Percentiles rank a stretch among this genome's conserved stretches.
Conservation (phyloP, 2,329 filamentous ascomycete genomes). For the Apiospora hydei region DNA sequence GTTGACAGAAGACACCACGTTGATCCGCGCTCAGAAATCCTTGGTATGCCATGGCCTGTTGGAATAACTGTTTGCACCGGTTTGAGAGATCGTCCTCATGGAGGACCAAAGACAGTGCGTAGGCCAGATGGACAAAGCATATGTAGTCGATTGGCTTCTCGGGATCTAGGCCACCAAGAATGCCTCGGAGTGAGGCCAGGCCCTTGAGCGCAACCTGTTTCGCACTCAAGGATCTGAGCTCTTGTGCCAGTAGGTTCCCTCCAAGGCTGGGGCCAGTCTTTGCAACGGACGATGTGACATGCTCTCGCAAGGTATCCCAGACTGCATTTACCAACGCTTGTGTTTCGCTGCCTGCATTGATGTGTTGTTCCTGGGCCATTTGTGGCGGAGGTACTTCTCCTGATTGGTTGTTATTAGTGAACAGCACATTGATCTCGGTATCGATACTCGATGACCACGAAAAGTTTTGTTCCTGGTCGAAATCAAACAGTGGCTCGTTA, state of each 20-base stretch:
- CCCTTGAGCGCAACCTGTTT: conserved; percentile 50
- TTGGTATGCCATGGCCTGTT: conserved; percentile 55
- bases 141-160: conserved; percentile 52
- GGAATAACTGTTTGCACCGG: conserved; percentile 51
- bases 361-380: neutral
- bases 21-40: conserved; percentile 48
- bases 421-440: conserved; percentile 46
- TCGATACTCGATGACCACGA: conserved; percentile 44
- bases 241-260: conserved; percentile 50
- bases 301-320: conserved; percentile 55
- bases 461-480: conserved; percentile 42
- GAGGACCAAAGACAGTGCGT: conserved; percentile 56
- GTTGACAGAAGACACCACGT: conserved; percentile 48
- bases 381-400: conserved; percentile 33
- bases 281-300: conserved; percentile 52
- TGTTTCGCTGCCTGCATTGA: conserved; percentile 40
- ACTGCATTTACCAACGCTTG: conserved; percentile 51
- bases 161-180: conserved; percentile 48
- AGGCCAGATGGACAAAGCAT: conserved; percentile 60
- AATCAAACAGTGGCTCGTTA: conserved; percentile 46
- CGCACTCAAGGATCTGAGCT: conserved; percentile 49
- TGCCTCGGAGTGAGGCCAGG: conserved; percentile 48
- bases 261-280: conserved; percentile 43
- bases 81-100: conserved; percentile 49
- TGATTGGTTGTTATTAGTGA: conserved; percentile 40